These are phyloP conservation scores for Rhododendron vialii DNA, from an alignment of 148 eudicot genomes.

Conservation along the genomic window DNA sequence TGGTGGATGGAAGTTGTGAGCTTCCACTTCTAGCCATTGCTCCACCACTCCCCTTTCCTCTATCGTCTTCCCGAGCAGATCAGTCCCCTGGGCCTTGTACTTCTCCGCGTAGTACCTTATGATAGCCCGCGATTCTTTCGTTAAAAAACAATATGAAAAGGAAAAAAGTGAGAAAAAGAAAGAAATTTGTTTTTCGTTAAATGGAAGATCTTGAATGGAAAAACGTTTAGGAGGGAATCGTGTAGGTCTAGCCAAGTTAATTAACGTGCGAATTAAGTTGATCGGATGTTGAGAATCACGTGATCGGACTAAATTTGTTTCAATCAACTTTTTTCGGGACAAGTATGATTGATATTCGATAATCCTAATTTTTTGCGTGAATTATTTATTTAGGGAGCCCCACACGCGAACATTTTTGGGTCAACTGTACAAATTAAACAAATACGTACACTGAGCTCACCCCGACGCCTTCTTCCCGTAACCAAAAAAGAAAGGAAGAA, in stretches of 20 bases:
- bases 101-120: constrained; percentile 20
- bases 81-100: constrained; percentile 20
- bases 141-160: not conserved
- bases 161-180: not conserved
- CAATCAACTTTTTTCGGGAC: not conserved
- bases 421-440: too few species aligned
- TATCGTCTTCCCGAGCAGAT: constrained; percentile 15
- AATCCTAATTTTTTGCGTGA: too few species aligned
- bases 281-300: not conserved
- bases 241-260: not conserved
- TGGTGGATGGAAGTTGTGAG: constrained; percentile 28
- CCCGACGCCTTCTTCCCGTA: too few species aligned
- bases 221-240: not conserved
- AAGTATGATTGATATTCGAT: too few species aligned
- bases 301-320: too few species aligned
- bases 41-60: constrained; percentile 20
- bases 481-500: too few species aligned
- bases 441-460: too few species aligned
- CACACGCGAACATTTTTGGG: too few species aligned
- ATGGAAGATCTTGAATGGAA: not conserved
- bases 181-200: too few species aligned
- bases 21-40: constrained; percentile 22
- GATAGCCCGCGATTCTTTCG: constrained; percentile 21
- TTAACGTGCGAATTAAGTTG: not conserved
- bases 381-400: too few species aligned